Base-by-base conservation (phyloP, 106 monocot species). In the Amphibolis antarctica region DNA sequence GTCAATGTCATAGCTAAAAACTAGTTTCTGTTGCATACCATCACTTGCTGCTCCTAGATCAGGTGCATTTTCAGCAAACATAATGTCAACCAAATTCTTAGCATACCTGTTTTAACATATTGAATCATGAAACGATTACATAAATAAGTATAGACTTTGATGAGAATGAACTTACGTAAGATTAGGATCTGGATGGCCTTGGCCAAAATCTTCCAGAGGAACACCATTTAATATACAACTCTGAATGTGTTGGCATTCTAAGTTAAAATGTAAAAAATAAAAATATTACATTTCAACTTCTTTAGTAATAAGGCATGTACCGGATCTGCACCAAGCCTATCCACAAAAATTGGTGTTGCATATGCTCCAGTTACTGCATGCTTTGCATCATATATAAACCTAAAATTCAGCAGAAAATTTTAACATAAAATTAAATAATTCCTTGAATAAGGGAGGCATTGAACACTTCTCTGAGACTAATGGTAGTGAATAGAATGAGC, bases 331-430 rank as follows among this genome's bases (percentile, higher is more conserved):
- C 98, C 98, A 82, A 98, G 91, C 49, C 67, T 67, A 64, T 98
- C 91, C 31, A 88, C 82, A 91, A 98, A 98, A 22, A 98, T 98
- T 58, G 87, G 98, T 48, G 80, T 88, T 31, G 98, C 98, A 83
- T 91, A 98, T 77, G 87, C 98, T 53, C 98, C 98, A 4, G 98
- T 88, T 42, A 98, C 91, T 18, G 98, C 98, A 81, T 98, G 98
- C 98, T 91, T 91, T 10, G 98, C 98, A 80, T 98, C 98, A 77
- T 88, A 91, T 82, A 68, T 74, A 77, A 98, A 91, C 78, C 98
- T 98, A 76, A 47, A 82, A 48, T 43, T 14, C 27, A 57, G 15
- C 26, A 27, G 0, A 62, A 43, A 42, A 62, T 43, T 44, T 29
- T 30, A 62, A 14, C 26, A 26, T 12, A 57, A 10, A 57, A 25